These are phyloP conservation scores for Trichoderma arundinaceum DNA, from an alignment of 2,329 filamentous ascomycete genomes.

Conservation along the genomic window DNA sequence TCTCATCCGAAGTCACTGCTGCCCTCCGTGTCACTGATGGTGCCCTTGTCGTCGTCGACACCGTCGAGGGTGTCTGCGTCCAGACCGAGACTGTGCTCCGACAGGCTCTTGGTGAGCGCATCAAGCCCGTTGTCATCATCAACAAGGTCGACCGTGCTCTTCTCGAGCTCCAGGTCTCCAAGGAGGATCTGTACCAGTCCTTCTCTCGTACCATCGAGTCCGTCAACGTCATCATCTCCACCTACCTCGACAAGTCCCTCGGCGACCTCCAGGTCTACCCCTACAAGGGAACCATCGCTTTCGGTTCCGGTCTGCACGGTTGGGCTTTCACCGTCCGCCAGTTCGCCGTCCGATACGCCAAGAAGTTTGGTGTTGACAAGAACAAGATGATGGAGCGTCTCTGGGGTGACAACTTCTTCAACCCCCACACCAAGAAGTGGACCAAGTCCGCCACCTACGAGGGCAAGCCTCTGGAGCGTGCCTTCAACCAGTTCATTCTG, in stretches of 20 bases:
- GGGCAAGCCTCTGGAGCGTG: slow-evolving; percentile 91
- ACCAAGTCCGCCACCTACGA: slow-evolving; percentile 84
- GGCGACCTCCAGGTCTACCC: slow-evolving; percentile 99
- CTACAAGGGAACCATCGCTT: slow-evolving; percentile 95
- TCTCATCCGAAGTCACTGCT: slow-evolving; percentile 99
- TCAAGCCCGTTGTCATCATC: slow-evolving; percentile 99
- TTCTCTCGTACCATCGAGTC: slow-evolving; percentile 99
- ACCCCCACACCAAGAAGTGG: slow-evolving; percentile 99
- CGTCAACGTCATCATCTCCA: slow-evolving; percentile 99
- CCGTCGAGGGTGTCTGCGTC: slow-evolving; percentile 99
- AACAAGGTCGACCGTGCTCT: slow-evolving; percentile 99
- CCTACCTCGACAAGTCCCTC: slow-evolving; percentile 95
- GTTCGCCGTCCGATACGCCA: slow-evolving; percentile 94
- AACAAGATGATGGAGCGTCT: slow-evolving; percentile 99
- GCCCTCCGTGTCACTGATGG: slow-evolving; percentile 99
- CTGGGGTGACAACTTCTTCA: slow-evolving; percentile 99
- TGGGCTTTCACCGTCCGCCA: slow-evolving; percentile 99
- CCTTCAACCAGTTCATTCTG: slow-evolving; percentile 99
- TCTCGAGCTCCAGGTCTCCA: slow-evolving; percentile 96
- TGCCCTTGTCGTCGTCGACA: slow-evolving; percentile 99
- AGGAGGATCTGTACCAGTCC: slow-evolving; percentile 99
- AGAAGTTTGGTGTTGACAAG: slow-evolving; percentile 99
- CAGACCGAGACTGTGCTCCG: slow-evolving; percentile 99
- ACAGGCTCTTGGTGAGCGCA: slow-evolving; percentile 99
- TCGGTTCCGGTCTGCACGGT: slow-evolving; percentile 99